These are phyloP conservation scores for Gaeumannomyces tritici DNA, from an alignment of 2,329 filamentous ascomycete genomes.

Conservation along the genomic window DNA sequence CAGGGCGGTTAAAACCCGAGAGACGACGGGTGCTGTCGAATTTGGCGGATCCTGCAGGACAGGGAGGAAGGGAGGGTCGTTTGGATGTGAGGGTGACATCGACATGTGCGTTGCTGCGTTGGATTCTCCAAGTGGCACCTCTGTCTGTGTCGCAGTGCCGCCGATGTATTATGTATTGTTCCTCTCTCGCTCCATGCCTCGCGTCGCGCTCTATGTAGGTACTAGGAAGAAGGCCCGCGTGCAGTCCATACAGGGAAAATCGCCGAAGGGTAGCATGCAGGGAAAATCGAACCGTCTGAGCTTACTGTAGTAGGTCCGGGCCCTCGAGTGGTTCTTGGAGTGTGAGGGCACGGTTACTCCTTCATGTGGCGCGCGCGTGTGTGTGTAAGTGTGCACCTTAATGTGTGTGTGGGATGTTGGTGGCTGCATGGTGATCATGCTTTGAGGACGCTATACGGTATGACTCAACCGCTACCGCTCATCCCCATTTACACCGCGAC, in stretches of 20 bases:
- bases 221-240: no score
- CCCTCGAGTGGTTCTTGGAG: not conserved
- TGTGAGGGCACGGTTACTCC: not conserved
- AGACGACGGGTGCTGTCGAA: not conserved
- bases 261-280: not conserved
- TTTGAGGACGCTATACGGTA: not conserved
- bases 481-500: not conserved
- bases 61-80: no score
- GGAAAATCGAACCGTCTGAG: not conserved
- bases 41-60: not conserved
- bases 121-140: not conserved
- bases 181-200: not conserved
- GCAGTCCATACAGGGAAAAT: not conserved
- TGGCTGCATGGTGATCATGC: not conserved
- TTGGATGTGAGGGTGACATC: not conserved
- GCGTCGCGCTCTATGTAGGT: no score
- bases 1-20: not conserved
- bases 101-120: not conserved
- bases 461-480: not conserved
- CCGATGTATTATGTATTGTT: not conserved
- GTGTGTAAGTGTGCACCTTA: not conserved
- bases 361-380: not conserved
- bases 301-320: not conserved
- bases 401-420: not conserved
- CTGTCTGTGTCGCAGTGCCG: not conserved